These are phyloP conservation scores for Dendrothele bispora DNA, from an alignment of 768 basidiomycete species.

Conservation along the genomic window DNA sequence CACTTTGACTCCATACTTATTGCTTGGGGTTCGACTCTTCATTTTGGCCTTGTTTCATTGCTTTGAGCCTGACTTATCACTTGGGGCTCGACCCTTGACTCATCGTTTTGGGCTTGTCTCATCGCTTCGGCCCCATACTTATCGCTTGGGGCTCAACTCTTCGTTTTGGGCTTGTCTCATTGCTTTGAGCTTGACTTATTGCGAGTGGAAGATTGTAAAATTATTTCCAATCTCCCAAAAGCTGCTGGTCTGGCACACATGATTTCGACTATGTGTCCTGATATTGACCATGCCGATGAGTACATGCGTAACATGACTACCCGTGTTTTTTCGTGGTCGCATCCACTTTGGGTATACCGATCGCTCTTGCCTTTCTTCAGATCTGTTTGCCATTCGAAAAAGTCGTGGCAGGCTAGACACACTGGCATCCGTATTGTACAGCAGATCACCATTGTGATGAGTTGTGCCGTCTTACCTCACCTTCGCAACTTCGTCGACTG, in stretches of 20 bases:
- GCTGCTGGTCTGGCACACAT: constrained; percentile 84
- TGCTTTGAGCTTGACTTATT: no score
- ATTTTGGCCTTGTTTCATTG: constrained; percentile 75
- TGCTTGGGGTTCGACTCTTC: constrained; percentile 81
- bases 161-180: no score
- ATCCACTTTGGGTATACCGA: constrained; percentile 76
- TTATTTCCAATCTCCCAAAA: constrained; percentile 77
- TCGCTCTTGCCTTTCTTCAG: constrained; percentile 76
- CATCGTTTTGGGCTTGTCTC: no score
- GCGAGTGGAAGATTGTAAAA: constrained; percentile 79
- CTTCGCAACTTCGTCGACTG: constrained; percentile 74
- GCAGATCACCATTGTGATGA: constrained; percentile 85
- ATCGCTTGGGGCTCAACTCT: no score
- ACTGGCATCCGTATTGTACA: constrained; percentile 83
- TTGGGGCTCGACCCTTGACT: no score
- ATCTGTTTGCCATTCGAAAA: constrained; percentile 77
- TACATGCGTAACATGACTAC: constrained; percentile 81
- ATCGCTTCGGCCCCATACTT: no score
- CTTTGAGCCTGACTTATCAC: no score
- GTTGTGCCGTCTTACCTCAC: constrained; percentile 77
- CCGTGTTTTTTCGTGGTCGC: constrained; percentile 77
- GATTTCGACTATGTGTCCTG: constrained; percentile 84
- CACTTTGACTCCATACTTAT: no score
- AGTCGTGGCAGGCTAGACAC: constrained; percentile 82
- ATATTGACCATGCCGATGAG: constrained; percentile 81